These are phyloP conservation scores for Fusarium acutatum DNA, from an alignment of 2,329 filamentous ascomycete species.

Conservation along the genomic window DNA sequence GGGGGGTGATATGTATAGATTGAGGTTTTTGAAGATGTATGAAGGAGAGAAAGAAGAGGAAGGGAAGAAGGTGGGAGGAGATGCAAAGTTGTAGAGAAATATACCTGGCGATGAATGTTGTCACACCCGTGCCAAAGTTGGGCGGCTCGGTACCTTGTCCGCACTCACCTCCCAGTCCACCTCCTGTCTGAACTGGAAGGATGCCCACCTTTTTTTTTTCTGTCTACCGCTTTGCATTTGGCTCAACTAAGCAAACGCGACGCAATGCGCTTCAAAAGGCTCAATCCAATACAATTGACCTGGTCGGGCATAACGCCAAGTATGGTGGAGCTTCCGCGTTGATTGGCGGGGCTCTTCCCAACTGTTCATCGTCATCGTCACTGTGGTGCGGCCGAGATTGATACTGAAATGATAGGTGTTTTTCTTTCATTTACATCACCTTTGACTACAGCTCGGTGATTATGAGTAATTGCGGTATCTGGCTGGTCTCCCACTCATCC, in stretches of 20 bases:
- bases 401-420: slow-evolving; percentile 9
- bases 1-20: slow-evolving; percentile 15
- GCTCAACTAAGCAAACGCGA: slow-evolving; percentile 30
- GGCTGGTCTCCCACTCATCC: not conserved
- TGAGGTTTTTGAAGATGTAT: slow-evolving; percentile 27
- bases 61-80: slow-evolving; percentile 26
- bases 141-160: slow-evolving; percentile 34
- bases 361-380: slow-evolving; percentile 42
- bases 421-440: slow-evolving; percentile 12
- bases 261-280: slow-evolving; percentile 20
- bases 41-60: slow-evolving; percentile 28
- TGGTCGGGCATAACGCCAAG: slow-evolving; percentile 37
- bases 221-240: slow-evolving; percentile 4
- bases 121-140: slow-evolving; percentile 35
- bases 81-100: slow-evolving; percentile 39
- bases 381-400: slow-evolving; percentile 28
- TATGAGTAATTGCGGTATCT: slow-evolving; percentile 7
- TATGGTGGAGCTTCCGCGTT: slow-evolving; percentile 37
- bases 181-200: not conserved
- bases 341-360: slow-evolving; percentile 39
- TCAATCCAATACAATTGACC: slow-evolving; percentile 31
- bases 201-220: slow-evolving; percentile 23
- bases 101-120: slow-evolving; percentile 31
- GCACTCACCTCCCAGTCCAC: slow-evolving; percentile 10
- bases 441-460: not conserved